Base-by-base conservation (phyloP, 1,284 basidiomycete species). In the Chalciporus sp. region DNA sequence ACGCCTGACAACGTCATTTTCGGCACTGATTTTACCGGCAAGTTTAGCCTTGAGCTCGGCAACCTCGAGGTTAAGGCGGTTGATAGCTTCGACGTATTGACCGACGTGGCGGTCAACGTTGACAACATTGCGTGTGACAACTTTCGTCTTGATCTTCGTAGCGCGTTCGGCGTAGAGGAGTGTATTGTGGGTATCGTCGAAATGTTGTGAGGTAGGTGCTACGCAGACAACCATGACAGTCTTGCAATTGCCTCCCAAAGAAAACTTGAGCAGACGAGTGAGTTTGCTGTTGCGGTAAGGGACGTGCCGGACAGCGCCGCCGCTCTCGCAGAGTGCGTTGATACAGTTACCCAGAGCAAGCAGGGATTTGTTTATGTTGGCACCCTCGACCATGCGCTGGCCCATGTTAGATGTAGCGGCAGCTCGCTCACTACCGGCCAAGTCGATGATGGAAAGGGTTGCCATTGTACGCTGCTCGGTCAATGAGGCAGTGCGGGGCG, bases 191-290 rank as follows among this genome's bases (percentile, higher is more conserved):
- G 95, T 98, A 70, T 98, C 95, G 68, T 98, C 95, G 67, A 97
- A 96, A 72, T 98, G 94, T 29, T 84, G 83, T 39, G 94, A 95
- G 16, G 94, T 94, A 1, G 95, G 95, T 2, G 94, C 94, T 50
- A 98, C 81, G 71, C 95, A 98, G 53, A 98, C 95, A 58, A 98
- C 94, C 94, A 96, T 95, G 67, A 96, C 94, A 0, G 95, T 98
- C 74, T 95, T 93, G 80, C 95, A 98, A 72, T 98, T 98, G 14
- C 95, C 95, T 1, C 95, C 95, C 35, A 98, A 84, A 0, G 95
- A 95, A 76, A 96, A 97, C 72, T 98, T 97, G 66, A 98, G 87
- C 47, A 98, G 75, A 27, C 95, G 90, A 0, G 95, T 98, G 62
- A 98, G 88, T 72, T 98, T 98, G 76, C 92, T 95, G 76, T 98